Conservation (phyloP, 306 rosid species). For the Crotalaria pallida region DNA sequence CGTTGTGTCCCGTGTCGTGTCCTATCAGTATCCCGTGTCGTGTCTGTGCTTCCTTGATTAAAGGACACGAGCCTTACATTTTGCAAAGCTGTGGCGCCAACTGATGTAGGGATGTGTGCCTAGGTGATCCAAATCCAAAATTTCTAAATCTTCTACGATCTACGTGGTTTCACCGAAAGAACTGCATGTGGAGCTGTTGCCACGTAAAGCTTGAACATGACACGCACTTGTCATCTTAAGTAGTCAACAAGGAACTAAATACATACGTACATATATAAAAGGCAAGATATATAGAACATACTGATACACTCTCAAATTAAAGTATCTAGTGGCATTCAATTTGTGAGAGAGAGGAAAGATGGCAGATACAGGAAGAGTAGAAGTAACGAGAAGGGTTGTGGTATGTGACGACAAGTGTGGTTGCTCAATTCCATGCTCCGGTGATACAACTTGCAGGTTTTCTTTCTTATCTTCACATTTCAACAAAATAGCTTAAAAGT, state of each 20-base stretch:
- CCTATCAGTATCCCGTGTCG: too few species aligned
- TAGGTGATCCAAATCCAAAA: background rate
- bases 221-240: background rate
- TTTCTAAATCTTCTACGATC: background rate
- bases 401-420: constrained; percentile 34
- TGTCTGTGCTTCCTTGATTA: too few species aligned
- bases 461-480: background rate
- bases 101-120: background rate
- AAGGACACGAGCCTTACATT: too few species aligned
- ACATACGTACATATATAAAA: background rate
- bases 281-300: background rate
- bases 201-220: background rate
- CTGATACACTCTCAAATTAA: background rate
- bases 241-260: background rate
- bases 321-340: too few species aligned
- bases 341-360: background rate
- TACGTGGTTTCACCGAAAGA: background rate
- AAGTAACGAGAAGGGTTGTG: background rate
- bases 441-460: constrained; percentile 42
- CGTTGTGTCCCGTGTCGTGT: too few species aligned
- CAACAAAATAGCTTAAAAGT: background rate
- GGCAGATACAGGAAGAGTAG: constrained; percentile 24
- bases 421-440: constrained; percentile 38
- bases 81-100: too few species aligned
- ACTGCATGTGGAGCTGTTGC: background rate